Evolutionary conservation across 2,329 filamentous ascomycete genomes (phyloP), one percentile per base, ranked within the genome.

Genomic region (Pseudopyrenochaeta lycopersici): DNA sequence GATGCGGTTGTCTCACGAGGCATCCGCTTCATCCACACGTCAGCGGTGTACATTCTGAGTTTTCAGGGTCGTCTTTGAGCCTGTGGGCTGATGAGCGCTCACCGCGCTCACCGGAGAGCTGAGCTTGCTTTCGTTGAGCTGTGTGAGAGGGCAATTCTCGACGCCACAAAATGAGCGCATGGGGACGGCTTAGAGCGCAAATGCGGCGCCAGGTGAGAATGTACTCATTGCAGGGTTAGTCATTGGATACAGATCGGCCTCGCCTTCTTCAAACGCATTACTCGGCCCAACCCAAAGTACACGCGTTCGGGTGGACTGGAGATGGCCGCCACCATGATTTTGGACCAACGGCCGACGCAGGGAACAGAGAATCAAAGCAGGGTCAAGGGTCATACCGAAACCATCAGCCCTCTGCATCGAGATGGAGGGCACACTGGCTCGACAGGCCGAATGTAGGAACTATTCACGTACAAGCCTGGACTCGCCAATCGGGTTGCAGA

Each of bases 401-500:
- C 29, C 45, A 42, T 42, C 49, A 53, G 35, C 23, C 49, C 41
- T 49, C 56, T 52, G 36, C 60, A 64, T 60, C 52, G 58, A 58
- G 52, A 53, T 54, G 54, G 43, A 58, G 59, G 44, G 64, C 39
- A 56, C 50, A n/a, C 45, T 29, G 39, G 29, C 40, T 32, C 29
- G 41, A 58, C 39, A 53, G 50, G 41, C 59, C 50, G 45, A 58
- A 62, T 60, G 39, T 42, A 27, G 58, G 56, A 64, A 57, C 53
- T 58, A 58, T 49, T 63, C 66, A 62, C 49, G 63, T 58, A 60
- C 42, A 48, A 56, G 51, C 51, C 54, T 51, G 38, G 49, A 44
- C 59, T 73, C 67, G 67, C 71, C 70, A 74, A 73, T 73, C 70
- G 64, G 67, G 47, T 60, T 55, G 61, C 64, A 60, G 57, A 71